These are phyloP conservation scores for Kwoniella europaea DNA, from an alignment of 768 basidiomycete genomes.

Conservation along the genomic window DNA sequence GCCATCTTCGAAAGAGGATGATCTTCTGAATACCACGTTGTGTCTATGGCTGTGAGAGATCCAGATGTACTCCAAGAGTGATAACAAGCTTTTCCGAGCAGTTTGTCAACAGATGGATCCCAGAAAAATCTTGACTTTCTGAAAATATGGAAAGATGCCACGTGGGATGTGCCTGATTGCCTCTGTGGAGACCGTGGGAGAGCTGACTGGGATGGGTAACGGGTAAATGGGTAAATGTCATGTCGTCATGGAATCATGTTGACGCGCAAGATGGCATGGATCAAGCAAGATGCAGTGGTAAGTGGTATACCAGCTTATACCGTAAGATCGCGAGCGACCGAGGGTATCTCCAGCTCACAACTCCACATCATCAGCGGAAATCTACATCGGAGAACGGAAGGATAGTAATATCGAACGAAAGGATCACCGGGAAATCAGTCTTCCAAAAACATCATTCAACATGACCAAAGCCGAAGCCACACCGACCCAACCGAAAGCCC, in stretches of 20 bases:
- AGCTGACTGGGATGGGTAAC: not conserved
- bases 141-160: conserved; percentile 4
- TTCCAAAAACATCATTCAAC: not conserved
- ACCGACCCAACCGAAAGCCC: not conserved
- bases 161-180: conserved; percentile 13
- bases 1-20: conserved; percentile 9
- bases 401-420: too few species aligned
- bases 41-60: too few species aligned
- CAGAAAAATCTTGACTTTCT: not conserved
- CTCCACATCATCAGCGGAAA: not conserved
- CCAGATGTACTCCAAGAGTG: too few species aligned
- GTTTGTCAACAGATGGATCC: not conserved
- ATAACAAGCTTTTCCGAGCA: not conserved
- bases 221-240: not conserved
- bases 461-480: conserved; percentile 12
- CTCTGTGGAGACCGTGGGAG: not conserved
- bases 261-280: conserved; percentile 1
- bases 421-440: not conserved
- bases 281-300: not conserved
- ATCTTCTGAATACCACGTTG: too few species aligned
- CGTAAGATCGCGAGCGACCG: too few species aligned
- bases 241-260: conserved; percentile 1
- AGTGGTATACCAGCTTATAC: not conserved
- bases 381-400: too few species aligned
- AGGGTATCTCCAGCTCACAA: too few species aligned